These are phyloP conservation scores for Bjerkandera adusta DNA, from an alignment of 1,284 basidiomycete species.

Conservation along the genomic window DNA sequence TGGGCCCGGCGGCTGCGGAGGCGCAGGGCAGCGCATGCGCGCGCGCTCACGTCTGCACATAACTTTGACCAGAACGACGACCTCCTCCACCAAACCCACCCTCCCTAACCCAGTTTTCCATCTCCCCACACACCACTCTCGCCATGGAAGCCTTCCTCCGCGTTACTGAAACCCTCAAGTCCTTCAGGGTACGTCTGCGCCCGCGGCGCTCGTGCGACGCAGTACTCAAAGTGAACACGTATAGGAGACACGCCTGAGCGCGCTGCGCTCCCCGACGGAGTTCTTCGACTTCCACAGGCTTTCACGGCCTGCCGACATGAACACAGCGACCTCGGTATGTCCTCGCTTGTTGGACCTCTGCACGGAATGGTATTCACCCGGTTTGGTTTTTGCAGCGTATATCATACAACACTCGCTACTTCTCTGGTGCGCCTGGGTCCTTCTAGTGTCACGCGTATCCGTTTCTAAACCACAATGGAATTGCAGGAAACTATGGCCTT, in stretches of 20 bases:
- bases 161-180: conserved; percentile 67
- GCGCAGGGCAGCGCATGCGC: conserved; percentile 7
- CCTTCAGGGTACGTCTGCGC: conserved; percentile 57
- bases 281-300: conserved; percentile 91
- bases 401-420: conserved; percentile 94
- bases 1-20: conserved; percentile 11
- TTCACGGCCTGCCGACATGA: conserved; percentile 76
- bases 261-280: conserved; percentile 76
- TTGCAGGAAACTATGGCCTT: conserved; percentile 81
- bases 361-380: too few relatives aligned
- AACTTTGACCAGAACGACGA: conserved; percentile 12
- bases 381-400: conserved; percentile 73
- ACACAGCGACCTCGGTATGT: conserved; percentile 67
- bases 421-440: conserved; percentile 73
- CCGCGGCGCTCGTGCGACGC: background rate
- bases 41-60: background rate
- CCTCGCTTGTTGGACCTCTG: background rate
- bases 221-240: conserved; percentile 3
- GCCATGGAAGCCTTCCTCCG: conserved; percentile 62
- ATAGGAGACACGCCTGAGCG: conserved; percentile 82
- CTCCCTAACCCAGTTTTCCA: background rate
- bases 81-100: conserved; percentile 1
- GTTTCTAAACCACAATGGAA: background rate
- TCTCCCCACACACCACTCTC: background rate
- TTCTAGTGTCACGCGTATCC: conserved; percentile 16